Base-by-base conservation (phyloP, 768 basidiomycete species). In the Phallus indusiatus region DNA sequence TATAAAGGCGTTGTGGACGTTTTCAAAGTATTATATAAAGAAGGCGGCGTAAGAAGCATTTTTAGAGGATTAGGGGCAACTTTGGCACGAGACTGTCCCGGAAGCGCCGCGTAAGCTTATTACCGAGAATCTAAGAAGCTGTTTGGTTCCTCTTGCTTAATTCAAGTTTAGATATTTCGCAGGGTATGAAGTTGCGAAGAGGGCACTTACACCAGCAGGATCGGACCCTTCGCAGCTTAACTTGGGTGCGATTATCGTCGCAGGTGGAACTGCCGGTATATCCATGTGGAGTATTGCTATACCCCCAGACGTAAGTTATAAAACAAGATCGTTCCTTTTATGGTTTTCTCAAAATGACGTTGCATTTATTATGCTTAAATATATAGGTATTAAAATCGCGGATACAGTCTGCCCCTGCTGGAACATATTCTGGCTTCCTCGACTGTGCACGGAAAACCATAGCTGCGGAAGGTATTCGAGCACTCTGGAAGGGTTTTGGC, bases 261-360 rank as follows among this genome's bases (percentile, higher is more conserved):
- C 95, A 54, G 96, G 96, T 64, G 96, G 94, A 55, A 85, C 82
- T 46, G 96, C 96, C 1, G 96, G 96, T 65, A 82, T 98, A 5
- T 94, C 94, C 37, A 98, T 99, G 96, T 99, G 96, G 96, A 78
- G 89, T 17, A 78, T 98, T 65, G 95, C 91, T 22, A 96, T 99
- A 64, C 96, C 96, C 52, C 94, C 95, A 50, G 95, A 99, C 71
- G 94, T 93, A 67, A 63, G 88, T 76, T 10, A 53, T n/a, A n/a
- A 18, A 47, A 12, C 60, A 22, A 47, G 42, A 47, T 11, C 12
- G 37, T 47, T 22, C 28, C 9, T 49, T 22, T 48, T 50, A 46
- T 33, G 33, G 1, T 46, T 34, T 50, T 22, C 17, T 28, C 59
- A 35, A 36, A 48, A 54, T 28, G 65, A 37, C n/a, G 9, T 17